Base-by-base conservation (phyloP, 2,329 filamentous ascomycete genomes). In the Cladosporium sp. region DNA sequence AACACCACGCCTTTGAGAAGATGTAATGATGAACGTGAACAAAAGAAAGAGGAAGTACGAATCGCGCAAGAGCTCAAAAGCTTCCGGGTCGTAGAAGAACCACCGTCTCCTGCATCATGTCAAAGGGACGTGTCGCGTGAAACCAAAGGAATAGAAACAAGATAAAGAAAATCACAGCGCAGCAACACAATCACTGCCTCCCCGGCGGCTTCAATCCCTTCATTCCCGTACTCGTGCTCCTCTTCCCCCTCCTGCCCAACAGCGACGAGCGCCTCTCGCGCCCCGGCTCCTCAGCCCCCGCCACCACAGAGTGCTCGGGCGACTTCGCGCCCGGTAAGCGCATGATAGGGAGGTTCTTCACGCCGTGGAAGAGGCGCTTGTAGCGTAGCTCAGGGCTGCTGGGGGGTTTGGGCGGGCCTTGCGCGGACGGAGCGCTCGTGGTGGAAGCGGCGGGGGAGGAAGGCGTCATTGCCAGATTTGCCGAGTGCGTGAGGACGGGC, bases 331-430 rank as follows among this genome's bases (percentile, higher is more conserved):
- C 29, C 12, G 34, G n/a, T 7, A 34, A 29, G 13, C 37, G 17
- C 17, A 40, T 34, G 18, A 20, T 19, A 13, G 18, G 18, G 6
- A 20, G 9, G n/a, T 38, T 43, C 20, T 50, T 52, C 7, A 50
- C 40, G 8, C 47, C 48, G 27, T 73, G 71, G 51, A 74, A 73
- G 0, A 74, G 56, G 4, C 62, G 62, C 58, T 72, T 73, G 53
- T 74, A 75, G 4, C 64, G 63, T 1, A 64, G 52, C 49, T 72
- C 70, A 1, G 70, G 68, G 1, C 66, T 66, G 54, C 68, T 72
- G 1, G 68, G 52, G 36, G 50, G 30, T 13, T 24, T 37, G 12
- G 43, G 29, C 13, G 50, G 13, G 19, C 40, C 20, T 13, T 43
- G 12, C 9, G 37, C 17, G 3, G 32, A 18, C 20, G 32, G 34